Base-by-base conservation (phyloP, 805 yeast genomes). In the Saccharomyces jurei region DNA sequence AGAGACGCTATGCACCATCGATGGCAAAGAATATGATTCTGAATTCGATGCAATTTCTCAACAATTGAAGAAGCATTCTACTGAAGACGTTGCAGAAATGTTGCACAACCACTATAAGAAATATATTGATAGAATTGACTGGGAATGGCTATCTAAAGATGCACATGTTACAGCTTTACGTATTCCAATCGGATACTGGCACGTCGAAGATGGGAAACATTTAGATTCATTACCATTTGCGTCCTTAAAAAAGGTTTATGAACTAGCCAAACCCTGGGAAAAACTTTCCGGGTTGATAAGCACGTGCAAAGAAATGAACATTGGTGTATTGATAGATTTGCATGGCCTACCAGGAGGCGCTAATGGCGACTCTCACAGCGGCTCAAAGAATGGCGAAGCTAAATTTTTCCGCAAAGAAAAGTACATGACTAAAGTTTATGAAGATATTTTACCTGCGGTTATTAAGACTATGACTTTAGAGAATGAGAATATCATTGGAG, bases 321-420 rank as follows among this genome's bases (percentile, higher is more conserved):
- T 92, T 55, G 86, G 89, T 11, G 83, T 92, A 0, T 63, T 92
- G 52, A 78, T 92, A 14, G 98, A 92, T 69, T 63, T 92, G 47
- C 98, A 94, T 70, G 97, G 87, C 0, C 70, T 92, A 9, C 97
- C 97, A 4, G 89, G 89, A 13, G 97, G 97, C 41, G 97, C 97
- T 26, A 92, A 94, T 64, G 79, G 82, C 1, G 86, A 84, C 31
- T 88, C 84, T 50, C 97, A 91, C 68, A 83, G 92, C 61, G 98
- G 98, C 9, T 84, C 82, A 51, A 52, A 31, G n/a, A 53, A 56
- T 41, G 53, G 53, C 6, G 41, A 57, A 3, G 61, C 66, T 5
- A 27, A 57, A 54, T 71, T 52, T 73, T 83, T 49, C 78, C 77
- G 2, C 65, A 73, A 47, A 82, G 48, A 48, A 61, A 69, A 36